Evolutionary conservation across 78 protist genomes (phyloP).

Genomic region (Protostelium mycophagum): DNA sequence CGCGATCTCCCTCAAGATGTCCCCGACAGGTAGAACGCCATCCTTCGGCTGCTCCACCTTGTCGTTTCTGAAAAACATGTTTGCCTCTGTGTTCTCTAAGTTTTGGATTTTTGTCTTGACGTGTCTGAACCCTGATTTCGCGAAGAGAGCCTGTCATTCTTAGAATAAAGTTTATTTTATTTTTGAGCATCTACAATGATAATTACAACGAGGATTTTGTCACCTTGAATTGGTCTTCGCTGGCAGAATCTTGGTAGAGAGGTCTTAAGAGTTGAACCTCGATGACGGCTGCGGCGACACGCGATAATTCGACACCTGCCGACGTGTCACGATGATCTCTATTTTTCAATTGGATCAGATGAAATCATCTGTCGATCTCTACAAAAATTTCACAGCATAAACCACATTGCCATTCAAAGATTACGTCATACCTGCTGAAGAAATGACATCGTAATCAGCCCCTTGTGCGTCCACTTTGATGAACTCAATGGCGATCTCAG

Average conservation of each 20-base stretch:
- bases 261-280: neutral
- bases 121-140: neutral
- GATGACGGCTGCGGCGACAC: neutral
- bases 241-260: neutral
- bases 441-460: neutral
- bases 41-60: neutral
- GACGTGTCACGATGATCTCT: neutral
- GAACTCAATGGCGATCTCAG: neutral
- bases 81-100: neutral
- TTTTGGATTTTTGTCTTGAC: neutral
- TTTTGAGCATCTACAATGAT: too few species aligned
- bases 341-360: too few species aligned
- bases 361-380: too few species aligned
- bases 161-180: too few species aligned
- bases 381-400: too few species aligned
- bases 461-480: neutral
- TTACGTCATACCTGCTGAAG: neutral
- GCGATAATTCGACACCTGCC: neutral
- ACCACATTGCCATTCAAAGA: too few species aligned
- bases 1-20: neutral
- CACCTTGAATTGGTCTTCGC: neutral
- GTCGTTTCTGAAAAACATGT: neutral
- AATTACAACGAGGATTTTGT: neutral
- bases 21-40: neutral
- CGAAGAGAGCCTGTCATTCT: too few species aligned